Evolutionary conservation across 176 grass and related monocot species (phyloP).

Genomic region (Themeda triandra): DNA sequence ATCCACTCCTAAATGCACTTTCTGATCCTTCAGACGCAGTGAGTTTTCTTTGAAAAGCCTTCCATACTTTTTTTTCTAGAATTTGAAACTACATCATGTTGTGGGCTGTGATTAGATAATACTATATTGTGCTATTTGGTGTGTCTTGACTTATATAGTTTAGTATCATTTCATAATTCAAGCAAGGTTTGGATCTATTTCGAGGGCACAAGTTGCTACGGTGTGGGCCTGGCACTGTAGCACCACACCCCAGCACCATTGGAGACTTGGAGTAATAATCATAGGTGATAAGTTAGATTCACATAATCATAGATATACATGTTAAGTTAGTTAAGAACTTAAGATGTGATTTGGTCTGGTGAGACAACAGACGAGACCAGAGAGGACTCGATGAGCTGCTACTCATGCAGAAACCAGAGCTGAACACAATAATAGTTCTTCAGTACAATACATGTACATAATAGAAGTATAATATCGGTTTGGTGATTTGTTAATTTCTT

Average conservation of each 20-base stretch:
- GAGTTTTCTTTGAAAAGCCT: constrained; percentile 33
- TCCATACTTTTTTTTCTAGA: constrained; percentile 17
- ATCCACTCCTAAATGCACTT: constrained; percentile 86
- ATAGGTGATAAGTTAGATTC: background rate
- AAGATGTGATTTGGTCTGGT: background rate
- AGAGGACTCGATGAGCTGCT: too few species aligned
- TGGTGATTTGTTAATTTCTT: background rate
- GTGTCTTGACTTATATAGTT: background rate
- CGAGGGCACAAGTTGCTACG: background rate
- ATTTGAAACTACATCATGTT: background rate
- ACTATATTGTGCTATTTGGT: constrained; percentile 3
- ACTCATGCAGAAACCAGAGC: too few species aligned
- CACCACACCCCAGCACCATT: background rate
- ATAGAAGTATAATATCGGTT: too few species aligned
- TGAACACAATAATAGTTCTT: too few species aligned
- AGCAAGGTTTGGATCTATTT: background rate
- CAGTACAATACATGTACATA: too few species aligned
- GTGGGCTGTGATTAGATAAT: constrained; percentile 4
- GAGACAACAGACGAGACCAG: too few species aligned
- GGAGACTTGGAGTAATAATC: background rate
- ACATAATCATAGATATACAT: background rate
- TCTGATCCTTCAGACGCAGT: constrained; percentile 93
- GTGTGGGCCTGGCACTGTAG: background rate
- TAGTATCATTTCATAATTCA: constrained; percentile 13
- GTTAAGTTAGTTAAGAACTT: background rate